Evolutionary conservation across 2,329 filamentous ascomycete genomes (phyloP).

Genomic region (Dactylellina haptotyla): DNA sequence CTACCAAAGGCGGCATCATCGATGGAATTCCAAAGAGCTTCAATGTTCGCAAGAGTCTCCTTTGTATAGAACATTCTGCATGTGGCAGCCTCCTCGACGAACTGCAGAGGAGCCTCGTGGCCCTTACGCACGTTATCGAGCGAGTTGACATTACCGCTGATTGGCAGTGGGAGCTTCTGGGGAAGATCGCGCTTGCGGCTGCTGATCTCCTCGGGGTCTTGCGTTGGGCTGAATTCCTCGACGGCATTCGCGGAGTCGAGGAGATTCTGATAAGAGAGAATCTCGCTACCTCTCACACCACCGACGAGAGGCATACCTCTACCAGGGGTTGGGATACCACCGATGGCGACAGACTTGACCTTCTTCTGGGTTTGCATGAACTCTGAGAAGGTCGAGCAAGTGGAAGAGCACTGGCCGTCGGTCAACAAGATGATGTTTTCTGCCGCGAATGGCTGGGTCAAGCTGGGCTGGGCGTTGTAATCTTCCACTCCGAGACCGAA

Average conservation of each 20-base stretch:
- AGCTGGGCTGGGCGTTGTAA: slow-evolving; percentile 64
- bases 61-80: slow-evolving; percentile 67
- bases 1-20: slow-evolving; percentile 60
- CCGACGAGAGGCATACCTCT: slow-evolving; percentile 49
- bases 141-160: slow-evolving; percentile 50
- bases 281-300: slow-evolving; percentile 47
- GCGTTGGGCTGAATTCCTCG: slow-evolving; percentile 26
- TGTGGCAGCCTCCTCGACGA: slow-evolving; percentile 65
- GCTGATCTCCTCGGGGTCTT: slow-evolving; percentile 18
- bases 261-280: slow-evolving; percentile 36
- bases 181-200: slow-evolving; percentile 36
- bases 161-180: slow-evolving; percentile 43
- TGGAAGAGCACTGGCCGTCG: slow-evolving; percentile 70
- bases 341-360: slow-evolving; percentile 68
- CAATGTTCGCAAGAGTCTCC: slow-evolving; percentile 65
- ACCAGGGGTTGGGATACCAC: slow-evolving; percentile 61
- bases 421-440: slow-evolving; percentile 71
- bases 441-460: slow-evolving; percentile 66
- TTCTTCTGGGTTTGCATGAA: slow-evolving; percentile 67
- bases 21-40: slow-evolving; percentile 65
- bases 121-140: slow-evolving; percentile 50
- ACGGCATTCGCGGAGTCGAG: slow-evolving; percentile 44
- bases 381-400: slow-evolving; percentile 69
- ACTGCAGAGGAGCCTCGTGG: slow-evolving; percentile 63
- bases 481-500: slow-evolving; percentile 67